Evolutionary conservation across 2,329 filamentous ascomycete genomes (phyloP), one percentile per base, ranked within the genome.

Genomic region (Monilinia vaccinii-corymbosi): DNA sequence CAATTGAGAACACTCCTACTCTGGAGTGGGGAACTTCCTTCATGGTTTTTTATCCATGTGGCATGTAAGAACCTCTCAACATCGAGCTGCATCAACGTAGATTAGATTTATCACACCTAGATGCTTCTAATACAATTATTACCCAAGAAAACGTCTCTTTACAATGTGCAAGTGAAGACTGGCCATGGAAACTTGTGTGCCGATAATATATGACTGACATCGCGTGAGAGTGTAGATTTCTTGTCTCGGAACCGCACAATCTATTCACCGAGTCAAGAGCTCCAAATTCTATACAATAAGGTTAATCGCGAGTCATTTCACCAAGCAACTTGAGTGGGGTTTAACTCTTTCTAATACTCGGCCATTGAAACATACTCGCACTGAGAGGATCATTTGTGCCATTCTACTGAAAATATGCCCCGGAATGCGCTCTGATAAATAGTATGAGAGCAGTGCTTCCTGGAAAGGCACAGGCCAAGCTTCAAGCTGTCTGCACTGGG

Each of bases 361-460:
- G 4, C 28, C 51, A 53, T 55, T 44, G 38, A 23, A 18, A 4
- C 16, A 23, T 44, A 23, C 25, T 34, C 8, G 21, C 16, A 18
- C 9, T 13, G 38, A 28, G 18, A 55, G 28, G 18, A 34, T 28
- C 13, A 16, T 23, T 11, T 4, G 25, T 59, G 23, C 14, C 4
- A 31, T n/a, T n/a, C 21, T 58, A 42, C 28, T 62, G 49, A 38
- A 47, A 55, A 23, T 56, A 56, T 59, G 57, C 44, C 34, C 56
- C 58, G 61, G 62, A 47, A 68, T 68, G 62, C 63, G 48, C 58
- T 52, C 40, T 61, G 38, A 61, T 64, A 57, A 60, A 67, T 70
- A 84, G 77, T 74, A 91, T 91, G 88, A 85, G 86, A 79, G 82
- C 84, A 72, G 83, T 92, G 76, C 81, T 92, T 69, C 90, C 90